Conservation (phyloP, 768 basidiomycete genomes). For the Tulasnella sp. region DNA sequence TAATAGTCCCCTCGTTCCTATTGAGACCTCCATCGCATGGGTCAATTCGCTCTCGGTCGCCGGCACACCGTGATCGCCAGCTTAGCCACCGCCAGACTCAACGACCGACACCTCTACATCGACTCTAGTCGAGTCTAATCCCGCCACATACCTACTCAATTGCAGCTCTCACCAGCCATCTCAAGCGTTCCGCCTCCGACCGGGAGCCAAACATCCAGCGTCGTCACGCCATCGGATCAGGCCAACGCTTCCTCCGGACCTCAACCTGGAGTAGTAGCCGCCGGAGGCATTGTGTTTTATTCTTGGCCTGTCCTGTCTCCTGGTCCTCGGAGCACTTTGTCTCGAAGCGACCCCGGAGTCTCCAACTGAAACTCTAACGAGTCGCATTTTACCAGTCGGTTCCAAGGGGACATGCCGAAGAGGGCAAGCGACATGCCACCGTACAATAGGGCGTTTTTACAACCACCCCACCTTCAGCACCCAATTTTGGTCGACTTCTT, state of each 20-base stretch:
- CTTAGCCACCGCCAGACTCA: not conserved
- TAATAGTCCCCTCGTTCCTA: not conserved
- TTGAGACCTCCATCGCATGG: not conserved
- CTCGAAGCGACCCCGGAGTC: not conserved
- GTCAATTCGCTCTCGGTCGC: not conserved
- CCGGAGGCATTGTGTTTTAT: not conserved
- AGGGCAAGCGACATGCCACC: not conserved
- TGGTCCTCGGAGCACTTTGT: constrained; percentile 11
- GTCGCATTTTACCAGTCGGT: constrained; percentile 2
- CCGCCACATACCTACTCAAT: not conserved
- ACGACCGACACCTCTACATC: not conserved
- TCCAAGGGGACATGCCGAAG: not conserved
- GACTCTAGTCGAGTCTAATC: not conserved
- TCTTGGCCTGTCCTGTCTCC: not conserved
- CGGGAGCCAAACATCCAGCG: not conserved
- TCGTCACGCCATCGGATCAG: not conserved
- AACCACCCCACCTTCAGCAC: not conserved
- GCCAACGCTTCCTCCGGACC: not conserved
- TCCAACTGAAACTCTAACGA: constrained; percentile 18
- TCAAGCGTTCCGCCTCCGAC: not conserved
- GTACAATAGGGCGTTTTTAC: not conserved
- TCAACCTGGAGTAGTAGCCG: not conserved
- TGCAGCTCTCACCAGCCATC: not conserved
- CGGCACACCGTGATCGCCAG: not conserved
- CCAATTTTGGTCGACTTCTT: not conserved